phyloP scores from a whole-genome alignment of 805 yeast species.

The Barnettozyma populi region DNA sequence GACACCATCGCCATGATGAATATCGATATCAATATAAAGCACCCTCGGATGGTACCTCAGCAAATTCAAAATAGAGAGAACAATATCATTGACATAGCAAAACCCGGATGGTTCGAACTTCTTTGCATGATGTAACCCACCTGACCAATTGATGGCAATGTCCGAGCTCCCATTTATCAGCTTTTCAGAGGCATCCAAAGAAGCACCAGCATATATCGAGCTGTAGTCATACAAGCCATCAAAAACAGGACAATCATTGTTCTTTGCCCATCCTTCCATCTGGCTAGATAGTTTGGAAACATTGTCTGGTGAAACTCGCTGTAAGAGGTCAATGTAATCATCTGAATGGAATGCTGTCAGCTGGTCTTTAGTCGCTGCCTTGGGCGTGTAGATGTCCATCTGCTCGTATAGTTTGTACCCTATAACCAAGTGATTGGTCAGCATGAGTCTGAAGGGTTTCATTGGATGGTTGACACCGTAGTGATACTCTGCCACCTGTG shows the following conservation, averaged over 20 bases:
- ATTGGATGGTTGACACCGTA: slow-evolving; percentile 98
- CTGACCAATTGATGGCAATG: slow-evolving; percentile 89
- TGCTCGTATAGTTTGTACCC: slow-evolving; percentile 93
- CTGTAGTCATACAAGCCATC: slow-evolving; percentile 75
- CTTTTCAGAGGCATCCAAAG: slow-evolving; percentile 85
- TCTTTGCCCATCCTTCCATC: slow-evolving; percentile 88
- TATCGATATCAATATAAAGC: slow-evolving; percentile 81
- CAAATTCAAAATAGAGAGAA: slow-evolving; percentile 72
- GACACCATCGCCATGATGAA: slow-evolving; percentile 94
- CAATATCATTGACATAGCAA: slow-evolving; percentile 88
- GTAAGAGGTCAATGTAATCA: slow-evolving; percentile 89
- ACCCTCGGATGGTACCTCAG: slow-evolving; percentile 82
- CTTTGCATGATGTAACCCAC: slow-evolving; percentile 91
- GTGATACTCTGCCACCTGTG: slow-evolving; percentile 38
- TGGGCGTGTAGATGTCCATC: slow-evolving; percentile 91
- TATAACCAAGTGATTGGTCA: slow-evolving; percentile 96
- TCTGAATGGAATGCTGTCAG: slow-evolving; percentile 98
- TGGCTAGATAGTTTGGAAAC: slow-evolving; percentile 82
- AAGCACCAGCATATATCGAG: slow-evolving; percentile 81
- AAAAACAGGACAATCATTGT: slow-evolving; percentile 88
- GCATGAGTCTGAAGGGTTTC: slow-evolving; percentile 98
- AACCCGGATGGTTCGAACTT: slow-evolving; percentile 87
- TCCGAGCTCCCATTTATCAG: slow-evolving; percentile 79
- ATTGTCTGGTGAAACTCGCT: slow-evolving; percentile 89
- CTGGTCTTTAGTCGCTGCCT: slow-evolving; percentile 96